Base-by-base conservation (phyloP, 2,329 filamentous ascomycete species). In the Fusarium fujikuroi region DNA sequence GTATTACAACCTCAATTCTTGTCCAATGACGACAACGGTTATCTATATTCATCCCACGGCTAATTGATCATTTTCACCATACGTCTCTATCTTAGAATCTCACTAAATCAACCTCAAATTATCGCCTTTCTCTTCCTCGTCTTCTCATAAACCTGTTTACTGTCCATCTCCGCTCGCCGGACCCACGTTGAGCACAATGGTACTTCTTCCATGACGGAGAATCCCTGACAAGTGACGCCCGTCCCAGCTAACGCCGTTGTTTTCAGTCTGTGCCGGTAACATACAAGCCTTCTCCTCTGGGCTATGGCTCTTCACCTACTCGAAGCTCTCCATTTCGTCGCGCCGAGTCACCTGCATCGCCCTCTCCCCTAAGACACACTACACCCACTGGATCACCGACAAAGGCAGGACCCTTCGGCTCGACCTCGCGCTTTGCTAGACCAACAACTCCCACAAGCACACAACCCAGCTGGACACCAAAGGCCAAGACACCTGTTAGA, bases 271-370 rank as follows among this genome's bases (percentile, higher is more conserved):
- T 85, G 80, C 86, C 84, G 64, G 80, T 85, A 56, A 84, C 88
- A 64, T 93, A 92, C 82, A 93, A 93, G 81, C 91, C 91, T 19
- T 93, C 92, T 30, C 91, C 91, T 61, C 83, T 93, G 69, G 91
- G 91, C 68, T 93, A 92, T 82, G 91, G 91, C 73, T 92, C 92
- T 52, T 88, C 90, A 75, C 80, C 82, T 25, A 78, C 80, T 23
- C 90, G 93, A 80, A 88, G 84, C 78, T 92, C 90, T 57, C 90
- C 90, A 18, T 92, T 92, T 79, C 87, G 90, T 66, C 83, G 90
- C 74, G 85, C 89, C 60, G 89, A 90, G 75, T 90, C 89, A 25
- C 88, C 90, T 25, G 87, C 88, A 30, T 93, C 92, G 15, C 91
- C 92, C 6, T 92, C 89, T 39, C 83, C 88, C 32, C 82, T 93